Percentiles rank a stretch among this genome's conserved stretches.
phyloP scores from a whole-genome alignment of 805 yeast genomes.

The Spathaspora passalidarum region DNA sequence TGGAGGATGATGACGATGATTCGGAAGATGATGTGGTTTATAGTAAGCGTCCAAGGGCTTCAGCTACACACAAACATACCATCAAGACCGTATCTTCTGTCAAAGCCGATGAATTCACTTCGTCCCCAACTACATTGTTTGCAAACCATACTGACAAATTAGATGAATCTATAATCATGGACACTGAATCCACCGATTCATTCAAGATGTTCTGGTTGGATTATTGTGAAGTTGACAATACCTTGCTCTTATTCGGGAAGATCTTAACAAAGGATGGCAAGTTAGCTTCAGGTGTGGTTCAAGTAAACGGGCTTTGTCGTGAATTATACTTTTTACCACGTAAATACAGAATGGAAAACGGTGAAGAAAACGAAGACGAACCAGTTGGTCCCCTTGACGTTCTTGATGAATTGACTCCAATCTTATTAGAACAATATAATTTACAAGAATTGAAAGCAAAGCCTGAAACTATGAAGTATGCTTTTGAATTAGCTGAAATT shows the following conservation, averaged over 20 bases:
- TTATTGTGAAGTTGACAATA: conserved; percentile 70
- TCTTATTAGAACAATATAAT: conserved; percentile 61
- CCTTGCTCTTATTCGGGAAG: conserved; percentile 78
- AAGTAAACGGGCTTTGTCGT: conserved; percentile 64
- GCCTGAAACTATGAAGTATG: conserved; percentile 74
- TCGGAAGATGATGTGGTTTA: conserved; percentile 61
- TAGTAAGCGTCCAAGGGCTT: conserved; percentile 48
- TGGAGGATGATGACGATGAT: conserved; percentile 36
- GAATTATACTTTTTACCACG: conserved; percentile 80
- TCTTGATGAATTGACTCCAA: conserved; percentile 69
- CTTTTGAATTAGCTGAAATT: conserved; percentile 79
- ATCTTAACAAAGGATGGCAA: conserved; percentile 56
- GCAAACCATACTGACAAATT: conserved; percentile 33
- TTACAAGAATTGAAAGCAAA: conserved; percentile 63
- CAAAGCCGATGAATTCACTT: conserved; percentile 24
- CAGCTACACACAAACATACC: conserved; percentile 33
- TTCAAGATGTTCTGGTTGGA: conserved; percentile 89
- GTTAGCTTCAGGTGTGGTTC: conserved; percentile 72
- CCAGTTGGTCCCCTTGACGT: conserved; percentile 60
- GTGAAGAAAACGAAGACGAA: conserved; percentile 34
- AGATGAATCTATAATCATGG: conserved; percentile 19
- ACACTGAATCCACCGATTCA: conserved; percentile 34
- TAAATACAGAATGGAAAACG: conserved; percentile 39
- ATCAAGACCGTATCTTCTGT: conserved; percentile 36
- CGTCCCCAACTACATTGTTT: conserved; percentile 14